These are phyloP conservation scores for Aureobasidium musti DNA, from an alignment of 2,329 filamentous ascomycete genomes.

Conservation along the genomic window DNA sequence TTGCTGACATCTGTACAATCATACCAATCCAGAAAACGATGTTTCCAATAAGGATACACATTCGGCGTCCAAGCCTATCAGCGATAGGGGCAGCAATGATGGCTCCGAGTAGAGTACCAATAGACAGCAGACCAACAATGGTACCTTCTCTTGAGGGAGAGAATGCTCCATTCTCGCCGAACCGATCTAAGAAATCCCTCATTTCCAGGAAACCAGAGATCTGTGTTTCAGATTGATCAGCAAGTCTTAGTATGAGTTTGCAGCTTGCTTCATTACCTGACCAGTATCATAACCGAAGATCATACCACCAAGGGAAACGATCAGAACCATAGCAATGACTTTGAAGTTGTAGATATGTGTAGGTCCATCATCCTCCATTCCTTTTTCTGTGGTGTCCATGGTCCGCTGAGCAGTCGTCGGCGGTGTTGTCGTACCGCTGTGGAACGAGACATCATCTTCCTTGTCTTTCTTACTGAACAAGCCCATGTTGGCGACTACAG, in stretches of 20 bases:
- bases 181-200: slow-evolving; percentile 52
- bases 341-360: slow-evolving; percentile 31
- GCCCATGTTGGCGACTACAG: slow-evolving; percentile 18
- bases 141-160: slow-evolving; percentile 62
- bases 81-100: slow-evolving; percentile 62
- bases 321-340: slow-evolving; percentile 41
- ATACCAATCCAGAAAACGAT: slow-evolving; percentile 66
- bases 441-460: slow-evolving; percentile 12
- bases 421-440: slow-evolving; percentile 17
- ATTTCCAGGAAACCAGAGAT: slow-evolving; percentile 55
- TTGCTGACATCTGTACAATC: slow-evolving; percentile 64
- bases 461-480: slow-evolving; percentile 28
- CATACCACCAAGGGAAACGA: slow-evolving; percentile 44
- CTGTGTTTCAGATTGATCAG: neutral
- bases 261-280: slow-evolving; percentile 41
- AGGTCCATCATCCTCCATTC: slow-evolving; percentile 27
- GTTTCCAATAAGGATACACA: slow-evolving; percentile 63
- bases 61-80: slow-evolving; percentile 62
- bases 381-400: slow-evolving; percentile 14
- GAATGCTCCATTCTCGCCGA: slow-evolving; percentile 56
- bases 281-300: slow-evolving; percentile 49
- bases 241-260: no score
- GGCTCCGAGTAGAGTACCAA: slow-evolving; percentile 62
- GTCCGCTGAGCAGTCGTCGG: neutral
- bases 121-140: slow-evolving; percentile 61